A percentile compares a stretch with the other conserved stretches of the same genome.
phyloP scores from a whole-genome alignment of 257 asterid genomes.

The Ilex aquifolium region DNA sequence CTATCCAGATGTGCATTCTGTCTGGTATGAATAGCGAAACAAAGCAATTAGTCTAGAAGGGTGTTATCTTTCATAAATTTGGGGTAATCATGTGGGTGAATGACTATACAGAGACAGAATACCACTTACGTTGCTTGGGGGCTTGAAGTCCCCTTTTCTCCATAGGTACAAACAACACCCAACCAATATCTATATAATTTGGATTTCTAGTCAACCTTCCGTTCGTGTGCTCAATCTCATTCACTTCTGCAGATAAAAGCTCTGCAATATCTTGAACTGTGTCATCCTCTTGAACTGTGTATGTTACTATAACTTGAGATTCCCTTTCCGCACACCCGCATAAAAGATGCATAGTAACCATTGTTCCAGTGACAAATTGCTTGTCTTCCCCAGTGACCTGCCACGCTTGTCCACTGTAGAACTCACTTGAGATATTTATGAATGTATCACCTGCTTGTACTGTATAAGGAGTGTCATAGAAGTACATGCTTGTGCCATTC shows the following conservation, averaged over 20 bases:
- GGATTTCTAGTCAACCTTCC: slow-evolving; percentile 31
- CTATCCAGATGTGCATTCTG: too few species aligned
- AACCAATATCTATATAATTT: slow-evolving; percentile 36
- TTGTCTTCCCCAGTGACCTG: slow-evolving; percentile 29
- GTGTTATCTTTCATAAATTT: too few species aligned
- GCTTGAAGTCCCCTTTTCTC: slow-evolving; percentile 35
- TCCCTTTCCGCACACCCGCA: slow-evolving; percentile 65
- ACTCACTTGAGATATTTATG: slow-evolving; percentile 28
- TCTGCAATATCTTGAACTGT: slow-evolving; percentile 37
- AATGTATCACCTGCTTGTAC: slow-evolving; percentile 31
- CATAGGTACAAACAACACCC: slow-evolving; percentile 67
- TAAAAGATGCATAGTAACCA: slow-evolving; percentile 42
- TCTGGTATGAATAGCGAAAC: background rate
- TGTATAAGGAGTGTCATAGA: slow-evolving; percentile 45
- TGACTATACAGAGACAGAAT: background rate
- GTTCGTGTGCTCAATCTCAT: slow-evolving; percentile 41
- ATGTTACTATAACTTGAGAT: slow-evolving; percentile 53
- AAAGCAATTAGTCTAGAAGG: background rate
- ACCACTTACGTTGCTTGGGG: slow-evolving; percentile 25
- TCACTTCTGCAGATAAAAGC: slow-evolving; percentile 40
- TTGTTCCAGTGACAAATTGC: slow-evolving; percentile 7
- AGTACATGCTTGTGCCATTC: slow-evolving; percentile 40
- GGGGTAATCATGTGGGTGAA: too few species aligned
- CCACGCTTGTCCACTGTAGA: slow-evolving; percentile 60
- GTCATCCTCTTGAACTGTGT: slow-evolving; percentile 60